Base-by-base conservation (phyloP, 176 grass and related monocot species). In the Areca catechu region DNA sequence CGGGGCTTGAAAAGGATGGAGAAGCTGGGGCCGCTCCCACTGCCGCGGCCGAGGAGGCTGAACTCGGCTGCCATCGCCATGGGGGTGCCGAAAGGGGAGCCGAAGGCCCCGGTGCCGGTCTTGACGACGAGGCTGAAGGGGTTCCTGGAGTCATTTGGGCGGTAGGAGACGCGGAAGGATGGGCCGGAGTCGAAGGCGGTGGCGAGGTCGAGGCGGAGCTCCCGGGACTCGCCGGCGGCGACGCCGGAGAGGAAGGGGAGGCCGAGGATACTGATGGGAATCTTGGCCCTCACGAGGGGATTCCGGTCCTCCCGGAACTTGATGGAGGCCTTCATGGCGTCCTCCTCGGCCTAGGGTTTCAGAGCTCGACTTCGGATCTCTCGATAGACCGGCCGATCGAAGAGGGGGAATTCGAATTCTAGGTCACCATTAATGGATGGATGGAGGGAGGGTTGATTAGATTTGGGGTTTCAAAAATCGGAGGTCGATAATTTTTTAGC, bases 151-250 rank as follows among this genome's bases (percentile, higher is more conserved):
- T 72, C 49, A 49, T 72, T 72, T 14, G 69, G 69, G 24, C 69
- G 58, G 49, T 62, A 72, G 17, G 69, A 62, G 50, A 72, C 47
- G 58, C 69, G 69, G 24, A 62, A 28, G 24, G 49, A 72, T 18
- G 69, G 69, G 5, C 69, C 69, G 19, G 58, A 72, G 5, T 20
- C 58, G 58, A 72, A 72, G 50, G 57, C 69, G 57, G 69, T 62
- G n/a, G 49, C 59, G 23, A 72, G 58, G 57, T 72, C 69, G 27
- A 72, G 25, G 57, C 69, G 69, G 19, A 72, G 49, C 21, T 72
- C 57, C 24, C 49, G 25, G 25, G 20, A 49, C 25, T 62, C 69
- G 57, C 58, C 69, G 18, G 58, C 57, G 12, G 49, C 22, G 58
- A 72, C 1, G n/a, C 58, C 58, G 4, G 70, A 72, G 70, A 72